Base-by-base conservation (phyloP, 2,329 filamentous ascomycete species). In the Davidsoniella virescens region DNA sequence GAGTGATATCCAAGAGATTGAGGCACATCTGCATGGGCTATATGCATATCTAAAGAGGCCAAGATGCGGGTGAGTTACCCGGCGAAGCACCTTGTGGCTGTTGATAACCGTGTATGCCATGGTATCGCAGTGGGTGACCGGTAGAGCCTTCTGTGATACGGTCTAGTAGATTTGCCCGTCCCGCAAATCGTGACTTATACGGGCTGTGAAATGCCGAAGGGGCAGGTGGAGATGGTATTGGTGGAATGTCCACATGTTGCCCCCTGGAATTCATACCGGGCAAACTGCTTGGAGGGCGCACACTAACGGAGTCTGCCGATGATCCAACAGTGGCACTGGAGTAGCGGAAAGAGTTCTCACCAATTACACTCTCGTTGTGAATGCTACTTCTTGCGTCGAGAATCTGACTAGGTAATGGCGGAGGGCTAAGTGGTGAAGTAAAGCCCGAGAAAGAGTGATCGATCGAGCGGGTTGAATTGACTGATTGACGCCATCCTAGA, bases 111-210 rank as follows among this genome's bases (percentile, higher is more conserved):
- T 47, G 44, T 18, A 17, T 33, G 12, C 29, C 29, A 33, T 33
- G 29, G 4, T 33, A 44, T 16, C 47, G 20, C 47, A 49, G 25
- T 8, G 47, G 47, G n/a, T 49, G 39, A 12, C 29, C 29, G 5
- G 43, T 2, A 14, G 50, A 17, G n/a, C 40, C 45, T 17, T 52
- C 50, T 4, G 41, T 49, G 20, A 49, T 43, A 2, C 45, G 12
- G 7, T 47, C 46, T 12, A 52, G 17, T 6, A 52, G 38, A 26
- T 52, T 52, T 5, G 45, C 41, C 36, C 50, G 40, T 5, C 50
- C 50, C 20, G 38, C 42, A 23, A 52, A 52, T 14, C 50, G 50
- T 23, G 44, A 48, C 33, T 49, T 52, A 36, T 44, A 52, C 7
- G 46, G 45, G 2, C 26, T 17, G 36, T 49, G 46, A 33, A 49